Evolutionary conservation across 345 rosid genomes (phyloP), one percentile per base, ranked within the genome.

Genomic region (Arabidopsis arenosa): DNA sequence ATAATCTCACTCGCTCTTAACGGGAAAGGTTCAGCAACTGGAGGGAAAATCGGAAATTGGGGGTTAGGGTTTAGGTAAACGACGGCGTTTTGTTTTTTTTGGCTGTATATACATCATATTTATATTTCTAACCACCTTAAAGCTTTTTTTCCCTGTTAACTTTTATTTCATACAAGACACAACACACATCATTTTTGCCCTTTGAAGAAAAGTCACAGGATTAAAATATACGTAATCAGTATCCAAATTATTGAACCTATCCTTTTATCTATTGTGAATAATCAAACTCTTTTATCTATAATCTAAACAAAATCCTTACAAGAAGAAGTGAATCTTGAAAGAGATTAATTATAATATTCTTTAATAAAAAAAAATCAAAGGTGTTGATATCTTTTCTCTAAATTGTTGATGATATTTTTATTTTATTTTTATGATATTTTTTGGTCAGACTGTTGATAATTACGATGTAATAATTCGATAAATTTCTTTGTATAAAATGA

Each of bases 11-110:
- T 76, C 58, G 15, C 68, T 59, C 43, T 39, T 32, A 64, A 71
- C 80, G 67, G 76, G 65, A 76, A 67, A 48, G 54, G 4, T 52
- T 58, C 45, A 44, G 18, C 33, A 44, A 76, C 33, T 64, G 80
- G 77, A 66, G 81, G 81, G 69, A 72, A 77, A 77, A 70, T 56
- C 0, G 9, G 12, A 14, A 32, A 28, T 72, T 78, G 68, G 76
- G 67, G 81, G 12, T 32, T 72, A 64, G 76, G 73, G 77, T 53
- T 70, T 30, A 1, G 1, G 0, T 0, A 63, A 43, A 63, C 75
- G 70, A 21, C 70, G 0, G 0, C 71, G 80, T 61, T 68, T 17
- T 0, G 11, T 35, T 35, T 35, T 28, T 35, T 35, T 35, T 28
- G 32, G 36, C 36, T 33, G 26, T 5, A 35, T 35, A 35, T 6